These are phyloP conservation scores for Daldinia caldariorum DNA, from an alignment of 495 filamentous ascomycete genomes.

Conservation along the genomic window DNA sequence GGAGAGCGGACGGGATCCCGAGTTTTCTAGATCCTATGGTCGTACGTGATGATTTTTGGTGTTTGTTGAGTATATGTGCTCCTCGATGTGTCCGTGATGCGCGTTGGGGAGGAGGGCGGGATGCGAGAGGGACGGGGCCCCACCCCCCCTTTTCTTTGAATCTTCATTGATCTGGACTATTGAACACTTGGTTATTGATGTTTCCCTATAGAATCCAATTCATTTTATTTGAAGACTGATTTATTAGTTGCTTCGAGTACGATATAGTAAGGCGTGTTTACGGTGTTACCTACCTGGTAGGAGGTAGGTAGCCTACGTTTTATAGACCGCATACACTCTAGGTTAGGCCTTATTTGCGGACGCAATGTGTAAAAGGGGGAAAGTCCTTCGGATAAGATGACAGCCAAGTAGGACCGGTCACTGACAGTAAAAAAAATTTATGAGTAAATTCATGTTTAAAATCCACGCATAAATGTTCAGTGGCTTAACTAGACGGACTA, in stretches of 20 bases:
- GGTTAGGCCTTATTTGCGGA: too few species aligned
- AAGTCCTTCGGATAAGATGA: neutral
- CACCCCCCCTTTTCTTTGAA: too few species aligned
- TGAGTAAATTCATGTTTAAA: neutral
- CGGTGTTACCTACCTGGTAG: too few species aligned
- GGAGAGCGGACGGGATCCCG: slow-evolving; percentile 52
- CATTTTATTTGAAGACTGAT: too few species aligned
- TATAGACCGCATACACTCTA: too few species aligned
- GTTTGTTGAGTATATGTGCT: neutral
- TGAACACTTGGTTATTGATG: neutral
- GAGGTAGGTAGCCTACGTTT: too few species aligned
- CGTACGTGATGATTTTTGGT: slow-evolving; percentile 12
- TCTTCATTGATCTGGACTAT: neutral
- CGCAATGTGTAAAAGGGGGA: too few species aligned
- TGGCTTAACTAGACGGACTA: neutral
- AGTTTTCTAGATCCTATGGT: slow-evolving; percentile 23
- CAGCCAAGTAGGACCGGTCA: neutral
- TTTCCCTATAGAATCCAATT: too few species aligned
- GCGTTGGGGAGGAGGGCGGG: neutral
- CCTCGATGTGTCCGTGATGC: neutral
- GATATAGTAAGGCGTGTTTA: too few species aligned
- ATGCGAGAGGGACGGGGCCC: too few species aligned
- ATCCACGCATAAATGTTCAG: neutral
- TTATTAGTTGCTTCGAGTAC: too few species aligned
- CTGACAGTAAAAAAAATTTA: neutral